Evolutionary conservation across 1,139 yeast species (phyloP), one percentile per base, ranked within the genome.

Genomic region (Blastobotrys apis): DNA sequence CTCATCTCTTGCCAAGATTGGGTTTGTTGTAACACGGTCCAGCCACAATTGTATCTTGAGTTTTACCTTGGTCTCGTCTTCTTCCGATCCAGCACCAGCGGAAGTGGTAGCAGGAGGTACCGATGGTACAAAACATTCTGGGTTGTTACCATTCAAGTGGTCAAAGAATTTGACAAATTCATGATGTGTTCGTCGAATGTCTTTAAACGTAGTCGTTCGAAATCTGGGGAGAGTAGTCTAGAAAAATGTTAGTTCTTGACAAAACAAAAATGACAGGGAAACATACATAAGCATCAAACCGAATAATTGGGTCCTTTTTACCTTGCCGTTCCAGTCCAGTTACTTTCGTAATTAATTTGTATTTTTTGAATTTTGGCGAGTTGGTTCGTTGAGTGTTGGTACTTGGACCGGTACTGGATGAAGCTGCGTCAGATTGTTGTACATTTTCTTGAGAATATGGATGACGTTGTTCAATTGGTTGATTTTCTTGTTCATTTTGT

Each of bases 111-210:
- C 71, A 33, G 74, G 71, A 0, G 97, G 97, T 32, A 92, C 69
- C 1, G 94, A 81, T 0, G 98, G 97, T 3, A 94, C 92, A 66
- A 92, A 88, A 49, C 94, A 90, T 63, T 92, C 98, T 27, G 94
- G 81, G 56, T 87, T 84, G 33, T 94, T 84, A 19, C 82, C 78
- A 48, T 80, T 78, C 53, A 90, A 70, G 60, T 84, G 92, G 56
- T 80, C 81, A 66, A 85, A 86, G 58, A 94, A 78, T 54, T 80
- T 78, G 36, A 75, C 77, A 52, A 88, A 73, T 62, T 92, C 99
- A 49, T 75, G 75, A 58, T 78, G 85, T 0, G 96, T 83, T 47
- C 97, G 76, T 52, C 95, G 78, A 19, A 92, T 70, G 47, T 83
- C 92, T 47, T 81, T 78, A 62, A 84, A 90, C 4, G 67, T 64